Percentiles rank a stretch among this genome's conserved stretches.
These are phyloP conservation scores for Rhizopogon roseolus DNA, from an alignment of 768 basidiomycete genomes.

Conservation along the genomic window DNA sequence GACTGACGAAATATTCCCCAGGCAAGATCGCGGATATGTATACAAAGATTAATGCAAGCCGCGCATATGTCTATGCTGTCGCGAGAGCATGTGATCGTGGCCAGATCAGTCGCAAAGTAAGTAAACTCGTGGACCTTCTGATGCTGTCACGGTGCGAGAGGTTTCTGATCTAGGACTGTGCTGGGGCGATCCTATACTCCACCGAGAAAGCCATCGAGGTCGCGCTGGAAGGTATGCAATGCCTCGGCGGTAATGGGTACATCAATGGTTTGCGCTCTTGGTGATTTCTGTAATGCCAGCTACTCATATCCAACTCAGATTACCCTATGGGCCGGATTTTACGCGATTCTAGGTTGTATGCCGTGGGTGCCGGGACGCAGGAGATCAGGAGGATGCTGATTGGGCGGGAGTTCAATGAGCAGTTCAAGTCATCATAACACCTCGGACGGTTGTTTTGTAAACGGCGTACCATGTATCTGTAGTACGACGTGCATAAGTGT, in stretches of 20 bases:
- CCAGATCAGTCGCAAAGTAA: conserved; percentile 69
- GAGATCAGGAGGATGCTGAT: conserved; percentile 94
- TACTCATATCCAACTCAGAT: conserved; percentile 42
- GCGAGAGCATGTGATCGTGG: conserved; percentile 84
- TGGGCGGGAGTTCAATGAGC: conserved; percentile 86
- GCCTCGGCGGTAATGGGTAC: conserved; percentile 92
- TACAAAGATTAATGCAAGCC: conserved; percentile 82
- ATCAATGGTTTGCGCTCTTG: conserved; percentile 65
- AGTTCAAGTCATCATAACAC: conserved; percentile 33
- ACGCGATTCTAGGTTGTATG: conserved; percentile 83
- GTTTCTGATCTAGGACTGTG: conserved; percentile 67
- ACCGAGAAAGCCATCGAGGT: conserved; percentile 92
- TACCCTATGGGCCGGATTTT: conserved; percentile 87
- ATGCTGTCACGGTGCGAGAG: not conserved
- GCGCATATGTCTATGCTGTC: conserved; percentile 91
- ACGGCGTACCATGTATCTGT: not conserved
- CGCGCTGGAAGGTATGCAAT: conserved; percentile 88
- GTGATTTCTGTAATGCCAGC: not conserved
- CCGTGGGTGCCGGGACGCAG: conserved; percentile 96
- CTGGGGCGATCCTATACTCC: conserved; percentile 90
- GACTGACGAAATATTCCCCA: conserved; percentile 19
- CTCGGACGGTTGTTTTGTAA: too few relatives aligned
- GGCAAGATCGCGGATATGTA: conserved; percentile 93
- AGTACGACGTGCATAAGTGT: not conserved
- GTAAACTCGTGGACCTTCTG: conserved; percentile 18